These are phyloP conservation scores for Canna indica DNA, from an alignment of 176 grass and related monocot genomes.

Conservation along the genomic window DNA sequence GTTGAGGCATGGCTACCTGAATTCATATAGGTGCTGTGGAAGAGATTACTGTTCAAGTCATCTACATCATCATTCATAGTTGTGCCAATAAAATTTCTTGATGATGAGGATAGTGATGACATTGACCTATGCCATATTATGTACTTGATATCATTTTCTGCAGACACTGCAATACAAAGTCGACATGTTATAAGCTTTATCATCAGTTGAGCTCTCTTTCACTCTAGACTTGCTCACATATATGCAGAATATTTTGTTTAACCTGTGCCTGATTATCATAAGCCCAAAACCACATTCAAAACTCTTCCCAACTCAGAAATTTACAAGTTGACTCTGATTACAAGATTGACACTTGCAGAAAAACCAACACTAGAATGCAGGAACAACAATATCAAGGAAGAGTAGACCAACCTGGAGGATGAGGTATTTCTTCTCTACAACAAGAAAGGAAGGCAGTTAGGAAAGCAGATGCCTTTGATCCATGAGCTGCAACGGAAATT, in stretches of 20 bases:
- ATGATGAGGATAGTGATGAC: slow-evolving; percentile 88
- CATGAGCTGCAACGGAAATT: slow-evolving; percentile 33
- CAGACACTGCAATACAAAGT: slow-evolving; percentile 52
- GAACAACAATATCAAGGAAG: slow-evolving; percentile 15
- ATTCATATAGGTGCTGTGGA: slow-evolving; percentile 78
- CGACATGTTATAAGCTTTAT: slow-evolving; percentile 7
- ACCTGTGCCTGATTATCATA: not conserved
- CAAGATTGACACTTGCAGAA: slow-evolving; percentile 7
- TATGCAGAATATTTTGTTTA: not conserved
- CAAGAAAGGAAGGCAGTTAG: slow-evolving; percentile 66
- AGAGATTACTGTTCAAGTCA: slow-evolving; percentile 49
- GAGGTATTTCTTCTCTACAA: slow-evolving; percentile 49
- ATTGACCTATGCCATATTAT: slow-evolving; percentile 81
- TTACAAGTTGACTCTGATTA: not conserved
- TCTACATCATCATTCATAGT: slow-evolving; percentile 44
- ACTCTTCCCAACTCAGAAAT: not conserved
- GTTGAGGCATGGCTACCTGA: slow-evolving; percentile 90
- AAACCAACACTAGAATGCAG: slow-evolving; percentile 3
- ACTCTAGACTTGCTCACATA: not conserved
- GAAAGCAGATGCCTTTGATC: slow-evolving; percentile 45
- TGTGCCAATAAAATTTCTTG: slow-evolving; percentile 53
- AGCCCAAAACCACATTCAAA: not conserved
- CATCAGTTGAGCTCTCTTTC: not conserved
- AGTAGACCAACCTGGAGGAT: slow-evolving; percentile 53
- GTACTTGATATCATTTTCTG: slow-evolving; percentile 54